Evolutionary conservation across 2,329 filamentous ascomycete genomes (phyloP).

Genomic region (Tolypocladium endophyticum): DNA sequence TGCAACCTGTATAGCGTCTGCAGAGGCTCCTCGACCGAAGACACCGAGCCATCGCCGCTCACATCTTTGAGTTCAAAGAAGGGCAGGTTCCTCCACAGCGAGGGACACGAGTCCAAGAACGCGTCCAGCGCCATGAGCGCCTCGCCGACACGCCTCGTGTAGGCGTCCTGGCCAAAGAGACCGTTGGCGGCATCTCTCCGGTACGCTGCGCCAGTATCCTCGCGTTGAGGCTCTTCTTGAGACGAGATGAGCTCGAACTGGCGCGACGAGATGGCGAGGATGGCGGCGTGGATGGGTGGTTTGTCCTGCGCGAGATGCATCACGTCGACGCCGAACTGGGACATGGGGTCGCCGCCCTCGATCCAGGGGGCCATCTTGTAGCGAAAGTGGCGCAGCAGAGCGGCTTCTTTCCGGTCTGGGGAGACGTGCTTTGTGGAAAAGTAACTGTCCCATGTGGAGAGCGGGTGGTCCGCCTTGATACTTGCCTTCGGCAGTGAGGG

Average conservation of each 20-base stretch:
- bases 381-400: slow-evolving; percentile 9
- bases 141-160: not conserved
- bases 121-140: slow-evolving; percentile 2
- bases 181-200: not conserved
- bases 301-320: slow-evolving; percentile 8
- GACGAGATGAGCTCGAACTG: slow-evolving; percentile 2
- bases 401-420: slow-evolving; percentile 2
- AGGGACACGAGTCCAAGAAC: slow-evolving; percentile 4
- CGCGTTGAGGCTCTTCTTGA: not conserved
- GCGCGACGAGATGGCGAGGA: slow-evolving; percentile 4
- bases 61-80: not conserved
- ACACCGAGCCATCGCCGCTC: not conserved
- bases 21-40: not conserved
- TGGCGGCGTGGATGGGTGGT: not conserved
- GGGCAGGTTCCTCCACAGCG: not conserved
- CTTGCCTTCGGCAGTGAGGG: not conserved
- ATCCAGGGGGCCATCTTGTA: slow-evolving; percentile 12
- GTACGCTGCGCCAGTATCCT: not conserved
- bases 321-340: slow-evolving; percentile 6
- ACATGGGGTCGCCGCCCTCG: slow-evolving; percentile 7
- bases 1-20: not conserved
- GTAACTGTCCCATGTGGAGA: slow-evolving; percentile 9
- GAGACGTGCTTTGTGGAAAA: slow-evolving; percentile 5
- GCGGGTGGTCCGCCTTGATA: not conserved
- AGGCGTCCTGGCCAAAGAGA: not conserved